Percentiles rank a stretch among this genome's conserved stretches.
Conservation (phyloP, 2,329 filamentous ascomycete genomes). For the Alternaria panax region DNA sequence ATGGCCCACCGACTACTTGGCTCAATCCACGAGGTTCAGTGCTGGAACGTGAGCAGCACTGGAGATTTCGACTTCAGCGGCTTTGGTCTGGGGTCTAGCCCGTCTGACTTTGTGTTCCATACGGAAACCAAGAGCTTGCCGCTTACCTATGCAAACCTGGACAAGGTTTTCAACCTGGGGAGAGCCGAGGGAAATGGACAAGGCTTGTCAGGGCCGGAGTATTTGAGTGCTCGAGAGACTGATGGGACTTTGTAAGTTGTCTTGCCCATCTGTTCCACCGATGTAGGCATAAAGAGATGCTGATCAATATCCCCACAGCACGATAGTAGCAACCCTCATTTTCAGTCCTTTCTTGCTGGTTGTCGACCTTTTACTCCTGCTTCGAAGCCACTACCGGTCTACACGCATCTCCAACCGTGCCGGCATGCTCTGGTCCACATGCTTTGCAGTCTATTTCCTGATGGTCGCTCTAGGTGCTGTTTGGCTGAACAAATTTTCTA, state of each 20-base stretch:
- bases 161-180: neutral
- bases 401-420: neutral
- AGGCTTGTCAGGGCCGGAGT: neutral
- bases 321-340: neutral
- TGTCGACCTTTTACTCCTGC: neutral
- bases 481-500: constrained; percentile 1
- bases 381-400: neutral
- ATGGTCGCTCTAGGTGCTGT: neutral
- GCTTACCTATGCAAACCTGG: constrained; percentile 3
- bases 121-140: neutral
- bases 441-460: neutral
- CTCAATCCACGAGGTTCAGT: neutral
- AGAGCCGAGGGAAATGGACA: neutral
- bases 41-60: neutral
- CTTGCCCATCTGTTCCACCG: neutral
- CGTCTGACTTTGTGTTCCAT: neutral
- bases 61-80: neutral
- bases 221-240: neutral
- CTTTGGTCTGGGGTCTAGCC: neutral
- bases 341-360: neutral
- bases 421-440: neutral
- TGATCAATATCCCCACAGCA: neutral
- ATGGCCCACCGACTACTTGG: neutral
- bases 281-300: neutral
- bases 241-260: neutral